Conservation (phyloP, 129 eudicot species). For the Kitagawia praeruptora region DNA sequence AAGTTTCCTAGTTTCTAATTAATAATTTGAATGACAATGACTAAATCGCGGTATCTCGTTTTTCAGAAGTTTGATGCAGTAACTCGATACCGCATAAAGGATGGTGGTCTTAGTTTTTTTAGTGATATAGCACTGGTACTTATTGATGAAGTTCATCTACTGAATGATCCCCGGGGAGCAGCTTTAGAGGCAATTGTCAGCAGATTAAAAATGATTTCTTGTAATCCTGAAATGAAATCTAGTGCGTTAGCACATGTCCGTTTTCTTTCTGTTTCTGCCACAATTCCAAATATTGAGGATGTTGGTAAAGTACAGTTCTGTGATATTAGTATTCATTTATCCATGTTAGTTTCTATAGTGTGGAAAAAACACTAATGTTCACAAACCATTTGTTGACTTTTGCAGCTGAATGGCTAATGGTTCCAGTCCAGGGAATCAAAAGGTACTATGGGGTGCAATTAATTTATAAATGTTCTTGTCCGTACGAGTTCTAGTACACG, state of each 20-base stretch:
- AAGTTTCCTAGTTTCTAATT: slow-evolving; percentile 9
- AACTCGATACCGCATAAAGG: slow-evolving; percentile 86
- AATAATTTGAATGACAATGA: slow-evolving; percentile 4
- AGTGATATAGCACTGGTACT: slow-evolving; percentile 91
- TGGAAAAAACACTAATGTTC: slow-evolving; percentile 2
- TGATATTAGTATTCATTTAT: background rate
- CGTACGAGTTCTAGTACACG: background rate
- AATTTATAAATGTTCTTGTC: slow-evolving; percentile 4
- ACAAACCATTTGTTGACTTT: slow-evolving; percentile 13
- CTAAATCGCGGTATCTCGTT: slow-evolving; percentile 18
- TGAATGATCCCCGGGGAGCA: slow-evolving; percentile 98
- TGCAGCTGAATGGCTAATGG: slow-evolving; percentile 97
- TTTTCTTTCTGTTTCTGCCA: slow-evolving; percentile 89
- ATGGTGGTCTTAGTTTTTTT: slow-evolving; percentile 92
- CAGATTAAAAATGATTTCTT: slow-evolving; percentile 84
- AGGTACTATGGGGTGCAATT: slow-evolving; percentile 44
- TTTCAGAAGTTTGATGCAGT: slow-evolving; percentile 93
- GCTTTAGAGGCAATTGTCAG: slow-evolving; percentile 95
- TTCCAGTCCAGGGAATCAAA: slow-evolving; percentile 78
- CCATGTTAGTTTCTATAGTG: background rate
- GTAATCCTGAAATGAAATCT: slow-evolving; percentile 64
- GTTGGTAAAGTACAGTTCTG: slow-evolving; percentile 3
- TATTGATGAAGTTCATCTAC: slow-evolving; percentile 94
- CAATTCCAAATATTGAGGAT: slow-evolving; percentile 23
- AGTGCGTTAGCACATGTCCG: slow-evolving; percentile 74